These are phyloP conservation scores for Amesomyces nigricolor DNA, from an alignment of 2,329 filamentous ascomycete genomes.

Conservation along the genomic window DNA sequence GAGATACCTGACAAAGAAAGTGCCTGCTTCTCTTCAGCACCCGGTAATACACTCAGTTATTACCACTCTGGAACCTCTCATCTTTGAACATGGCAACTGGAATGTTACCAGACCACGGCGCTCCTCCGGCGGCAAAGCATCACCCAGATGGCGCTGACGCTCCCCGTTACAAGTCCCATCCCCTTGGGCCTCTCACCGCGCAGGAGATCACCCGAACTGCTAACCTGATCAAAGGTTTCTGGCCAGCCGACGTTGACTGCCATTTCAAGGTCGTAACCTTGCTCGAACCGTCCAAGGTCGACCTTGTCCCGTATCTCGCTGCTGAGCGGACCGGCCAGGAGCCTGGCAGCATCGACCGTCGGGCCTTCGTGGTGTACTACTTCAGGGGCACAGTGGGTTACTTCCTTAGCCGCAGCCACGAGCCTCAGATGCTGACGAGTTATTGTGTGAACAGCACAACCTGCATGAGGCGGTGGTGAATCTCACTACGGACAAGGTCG, in stretches of 20 bases:
- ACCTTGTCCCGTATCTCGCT: constrained; percentile 46
- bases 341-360: constrained; percentile 41
- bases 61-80: no score
- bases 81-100: no score
- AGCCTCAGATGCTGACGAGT: background rate
- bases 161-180: constrained; percentile 36
- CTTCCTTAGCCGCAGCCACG: no score
- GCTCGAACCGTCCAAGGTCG: constrained; percentile 50
- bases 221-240: constrained; percentile 44
- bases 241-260: constrained; percentile 50
- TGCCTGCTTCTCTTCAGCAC: no score
- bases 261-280: constrained; percentile 60
- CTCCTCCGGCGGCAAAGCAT: no score
- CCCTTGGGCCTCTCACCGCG: constrained; percentile 54
- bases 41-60: no score
- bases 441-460: constrained; percentile 43
- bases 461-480: constrained; percentile 56
- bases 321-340: constrained; percentile 40
- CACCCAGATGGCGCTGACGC: background rate
- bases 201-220: constrained; percentile 50
- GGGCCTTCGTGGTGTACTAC: constrained; percentile 53
- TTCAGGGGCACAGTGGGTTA: no score
- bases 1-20: no score
- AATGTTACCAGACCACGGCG: no score
- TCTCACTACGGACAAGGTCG: constrained; percentile 44